Base-by-base conservation (phyloP, 2,329 filamentous ascomycete genomes). In the Tolypocladium capitatum region DNA sequence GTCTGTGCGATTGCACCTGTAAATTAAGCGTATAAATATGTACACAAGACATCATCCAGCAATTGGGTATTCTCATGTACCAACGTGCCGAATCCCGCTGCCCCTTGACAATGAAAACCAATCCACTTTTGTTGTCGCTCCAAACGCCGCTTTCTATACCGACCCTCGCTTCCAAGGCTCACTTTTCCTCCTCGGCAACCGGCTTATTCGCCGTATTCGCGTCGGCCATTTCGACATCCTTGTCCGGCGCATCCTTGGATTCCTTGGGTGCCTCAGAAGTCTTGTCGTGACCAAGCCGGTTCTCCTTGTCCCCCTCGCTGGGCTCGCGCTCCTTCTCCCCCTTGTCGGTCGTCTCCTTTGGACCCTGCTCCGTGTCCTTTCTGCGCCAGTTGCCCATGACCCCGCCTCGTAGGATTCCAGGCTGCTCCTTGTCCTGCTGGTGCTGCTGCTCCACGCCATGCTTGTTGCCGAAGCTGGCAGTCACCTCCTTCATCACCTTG, bases 401-500 rank as follows among this genome's bases (percentile, higher is more conserved):
- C 46, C 64, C 65, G 27, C 58, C 56, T 14, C 59, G 48, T 2
- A 62, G 36, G 45, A 54, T 55, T 3, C 54, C 55, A 1, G 53
- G 48, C 9, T 51, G 49, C 14, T 59, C 57, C 47, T 55, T 61
- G 31, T 55, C 57, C 31, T 54, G 54, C 34, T 56, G 31, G 14
- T 21, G 32, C 27, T 40, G 38, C 27, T 34, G 49, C 3, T 58
- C 57, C 11, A 53, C 18, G 10, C 60, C 60, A 21, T 56, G 60
- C 9, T 60, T 58, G 41, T 64, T 66, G 5, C 58, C 58, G 14
- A 63, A 56, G 13, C 56, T 59, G 27, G 58, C 61, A 35, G 72
- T 72, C 13, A 76, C 68, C 53, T 78, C 75, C 43, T 65, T 62
- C 68, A 79, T 72, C 1, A 73, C 73, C 58, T 72, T 74, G 32